These are phyloP conservation scores for Psilocybe cubensis DNA, from an alignment of 768 basidiomycete genomes.

Conservation along the genomic window DNA sequence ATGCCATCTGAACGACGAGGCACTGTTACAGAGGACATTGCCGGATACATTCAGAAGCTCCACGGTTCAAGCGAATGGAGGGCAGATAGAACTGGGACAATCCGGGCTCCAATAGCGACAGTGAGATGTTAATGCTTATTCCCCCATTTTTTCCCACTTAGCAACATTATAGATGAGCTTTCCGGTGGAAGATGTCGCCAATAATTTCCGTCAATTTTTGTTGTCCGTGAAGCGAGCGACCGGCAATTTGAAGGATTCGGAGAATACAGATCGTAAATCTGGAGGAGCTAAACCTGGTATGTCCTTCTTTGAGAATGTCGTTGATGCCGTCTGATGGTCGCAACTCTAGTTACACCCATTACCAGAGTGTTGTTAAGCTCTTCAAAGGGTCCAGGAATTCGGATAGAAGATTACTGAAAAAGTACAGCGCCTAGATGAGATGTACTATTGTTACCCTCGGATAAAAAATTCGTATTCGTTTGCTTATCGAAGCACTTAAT, in stretches of 20 bases:
- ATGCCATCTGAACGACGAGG: constrained; percentile 97
- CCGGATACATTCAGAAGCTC: constrained; percentile 76
- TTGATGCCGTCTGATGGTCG: constrained; percentile 4
- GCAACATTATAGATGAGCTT: constrained; percentile 65
- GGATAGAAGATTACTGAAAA: constrained; percentile 71
- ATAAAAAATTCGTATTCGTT: not conserved
- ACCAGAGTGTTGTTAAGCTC: constrained; percentile 85
- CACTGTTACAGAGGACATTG: constrained; percentile 90
- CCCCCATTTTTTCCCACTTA: not conserved
- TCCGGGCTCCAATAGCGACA: constrained; percentile 80
- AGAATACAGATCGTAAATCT: constrained; percentile 43
- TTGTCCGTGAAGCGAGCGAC: constrained; percentile 74
- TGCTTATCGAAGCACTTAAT: not conserved
- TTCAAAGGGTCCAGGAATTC: constrained; percentile 87
- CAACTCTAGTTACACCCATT: constrained; percentile 66
- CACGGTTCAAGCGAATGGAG: constrained; percentile 91
- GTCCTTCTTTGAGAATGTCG: constrained; percentile 23
- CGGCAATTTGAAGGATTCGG: constrained; percentile 62
- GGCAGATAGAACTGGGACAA: constrained; percentile 84
- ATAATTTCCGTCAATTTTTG: constrained; percentile 80
- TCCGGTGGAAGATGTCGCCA: constrained; percentile 72
- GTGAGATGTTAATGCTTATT: constrained; percentile 42
- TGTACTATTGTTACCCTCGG: not conserved
- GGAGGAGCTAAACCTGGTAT: constrained; percentile 55
- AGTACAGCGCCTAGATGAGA: not conserved